Evolutionary conservation across 2,329 filamentous ascomycete genomes (phyloP), one percentile per base, ranked within the genome.

Genomic region (Drechslera avenae): DNA sequence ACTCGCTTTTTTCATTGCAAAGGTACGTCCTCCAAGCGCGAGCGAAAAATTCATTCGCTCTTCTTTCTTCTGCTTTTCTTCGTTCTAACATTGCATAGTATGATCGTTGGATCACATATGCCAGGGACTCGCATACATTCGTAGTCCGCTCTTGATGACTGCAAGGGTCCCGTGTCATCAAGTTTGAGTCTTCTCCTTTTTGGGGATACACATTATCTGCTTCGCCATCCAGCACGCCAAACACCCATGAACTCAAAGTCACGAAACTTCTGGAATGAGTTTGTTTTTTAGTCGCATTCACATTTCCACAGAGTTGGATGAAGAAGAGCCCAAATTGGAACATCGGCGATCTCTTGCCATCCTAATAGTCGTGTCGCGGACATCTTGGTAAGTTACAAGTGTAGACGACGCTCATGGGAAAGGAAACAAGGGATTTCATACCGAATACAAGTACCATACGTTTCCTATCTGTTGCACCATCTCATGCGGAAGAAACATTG

Each of bases 1-100:
- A 75, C 68, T 87, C 0, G 84, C 79, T 0, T 75, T 78, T 21
- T 1, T 37, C 75, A 70, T 5, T 75, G 87, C 4, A 59, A 54
- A 64, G 16, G 70, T 70, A 50, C 62, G 70, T 61, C 8, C 12
- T 17, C 7, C 19, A 21, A 4, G 19, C 19, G 7, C 7, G 19
- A 21, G 19, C 4, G 4, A 21, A 7, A 4, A 7, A 21, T 4
- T 21, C 19, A 21, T 21, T 21, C 19, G 19, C 19, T 14, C 10
- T 21, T 8, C 10, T 13, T 21, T 8, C 10, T 37, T 8, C 16
- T 5, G 5, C 8, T 21, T 2, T n/a, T 6, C 9, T 37, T 37
- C 17, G 18, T 37, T 41, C 56, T 68, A 44, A 68, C 46, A 19
- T 0, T 18, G 1, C 6, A 39, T 31, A 72, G 69, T 54, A 60